phyloP scores from a whole-genome alignment of 768 basidiomycete species.

The Boletus pseudopeckii region DNA sequence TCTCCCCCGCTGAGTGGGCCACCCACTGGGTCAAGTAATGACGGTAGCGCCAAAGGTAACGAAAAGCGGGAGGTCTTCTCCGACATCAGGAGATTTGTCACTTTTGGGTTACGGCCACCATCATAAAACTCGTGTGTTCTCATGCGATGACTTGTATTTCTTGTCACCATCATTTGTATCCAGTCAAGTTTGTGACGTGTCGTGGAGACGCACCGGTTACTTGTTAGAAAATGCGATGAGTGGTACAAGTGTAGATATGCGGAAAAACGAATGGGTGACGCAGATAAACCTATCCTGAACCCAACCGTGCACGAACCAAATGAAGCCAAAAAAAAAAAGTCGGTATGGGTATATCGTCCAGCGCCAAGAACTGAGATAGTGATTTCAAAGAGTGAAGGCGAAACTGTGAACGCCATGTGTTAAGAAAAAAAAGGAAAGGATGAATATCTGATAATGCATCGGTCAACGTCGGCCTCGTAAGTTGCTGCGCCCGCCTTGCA shows the following conservation, averaged over 20 bases:
- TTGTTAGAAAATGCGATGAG: constrained; percentile 13
- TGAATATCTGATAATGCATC: not conserved
- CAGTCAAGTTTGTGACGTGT: not conserved
- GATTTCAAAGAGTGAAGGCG: constrained; percentile 9
- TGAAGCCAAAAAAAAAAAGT: not conserved
- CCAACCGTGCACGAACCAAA: not conserved
- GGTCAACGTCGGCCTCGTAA: constrained; percentile 16
- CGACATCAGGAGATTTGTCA: constrained; percentile 84
- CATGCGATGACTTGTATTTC: not conserved
- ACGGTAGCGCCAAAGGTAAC: constrained; percentile 38
- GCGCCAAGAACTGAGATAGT: constrained; percentile 3
- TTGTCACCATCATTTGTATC: constrained; percentile 13
- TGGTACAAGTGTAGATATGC: constrained; percentile 16
- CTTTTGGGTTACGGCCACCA: constrained; percentile 67
- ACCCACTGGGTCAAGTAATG: constrained; percentile 55
- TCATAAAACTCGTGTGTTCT: constrained; percentile 11
- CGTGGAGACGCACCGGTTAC: not conserved
- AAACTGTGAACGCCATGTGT: constrained; percentile 2
- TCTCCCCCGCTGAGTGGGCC: constrained; percentile 66
- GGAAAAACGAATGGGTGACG: not conserved
- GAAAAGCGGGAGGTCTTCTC: constrained; percentile 81
- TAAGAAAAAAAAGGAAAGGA: constrained; percentile 16
- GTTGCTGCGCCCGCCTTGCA: constrained; percentile 29
- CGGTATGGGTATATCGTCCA: constrained; percentile 15
- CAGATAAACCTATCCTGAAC: constrained; percentile 1